Base-by-base conservation (phyloP, 192 early-diverging fungal genomes). In the Gryganskiella cystojenkinii region DNA sequence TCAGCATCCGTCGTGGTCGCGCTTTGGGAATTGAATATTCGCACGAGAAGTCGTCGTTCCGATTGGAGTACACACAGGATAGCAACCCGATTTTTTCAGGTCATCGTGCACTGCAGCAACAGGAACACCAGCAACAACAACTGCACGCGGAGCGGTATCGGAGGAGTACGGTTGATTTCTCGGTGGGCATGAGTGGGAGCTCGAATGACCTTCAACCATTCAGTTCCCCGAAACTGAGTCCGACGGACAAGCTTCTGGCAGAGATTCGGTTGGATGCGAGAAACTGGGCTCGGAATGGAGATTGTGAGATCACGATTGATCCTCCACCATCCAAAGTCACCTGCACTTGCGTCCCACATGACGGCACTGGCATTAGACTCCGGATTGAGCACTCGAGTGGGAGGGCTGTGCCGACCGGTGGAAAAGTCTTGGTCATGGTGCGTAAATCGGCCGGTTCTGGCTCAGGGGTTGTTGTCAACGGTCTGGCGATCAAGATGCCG, bases 321-420 rank as follows among this genome's bases (percentile, higher is more conserved):
- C 85, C 85, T 5, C 85, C 85, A 11, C 85, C 85, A 37, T 82
- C 81, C 7, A 66, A 68, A 11, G 76, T 81, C 0, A 59, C 60
- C 28, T 80, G 74, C 3, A 60, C 53, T 5, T 58, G 67, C 37
- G 70, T 76, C 1, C 72, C 70, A 5, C 71, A 76, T 43, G 85
- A 86, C 56, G 70, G 62, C 9, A 79, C 70, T 51, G 85, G 85
- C 13, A 46, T 76, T 60, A 76, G 82, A 45, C 47, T 86, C 5
- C 30, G 70, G 14, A 78, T 86, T 33, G 83, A 83, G 31, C 85
- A 86, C 28, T 71, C 71, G 10, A 67, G 80, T 33, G 78, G 70
- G 28, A 60, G 70, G 27, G 79, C 81, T 27, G 71, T 82, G 17
- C 85, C 83, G 19, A 61, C 68, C 40, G 71, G 81, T 17, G 85